Percentiles rank a stretch among this genome's conserved stretches.
These are phyloP conservation scores for Sporothrix pseudoabietina DNA, from an alignment of 2,329 filamentous ascomycete genomes.

Conservation along the genomic window DNA sequence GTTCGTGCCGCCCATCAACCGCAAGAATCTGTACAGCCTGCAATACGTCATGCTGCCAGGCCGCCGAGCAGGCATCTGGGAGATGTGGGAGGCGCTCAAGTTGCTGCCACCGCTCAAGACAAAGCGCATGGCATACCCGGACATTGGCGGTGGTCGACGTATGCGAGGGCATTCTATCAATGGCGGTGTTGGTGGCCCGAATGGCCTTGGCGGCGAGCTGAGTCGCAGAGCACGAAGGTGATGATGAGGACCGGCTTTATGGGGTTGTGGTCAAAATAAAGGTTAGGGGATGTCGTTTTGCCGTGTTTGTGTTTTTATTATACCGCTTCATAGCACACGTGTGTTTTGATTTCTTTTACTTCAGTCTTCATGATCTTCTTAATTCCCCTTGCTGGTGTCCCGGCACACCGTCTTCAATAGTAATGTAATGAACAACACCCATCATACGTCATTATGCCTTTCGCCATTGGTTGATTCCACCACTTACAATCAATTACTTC, in stretches of 20 bases:
- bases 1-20: constrained; percentile 92
- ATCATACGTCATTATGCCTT: neutral
- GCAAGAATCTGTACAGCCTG: constrained; percentile 90
- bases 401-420: neutral
- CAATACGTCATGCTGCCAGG: constrained; percentile 98
- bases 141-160: constrained; percentile 34
- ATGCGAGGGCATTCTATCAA: constrained; percentile 19
- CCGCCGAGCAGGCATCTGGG: constrained; percentile 73
- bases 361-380: neutral
- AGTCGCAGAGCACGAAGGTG: constrained; percentile 12
- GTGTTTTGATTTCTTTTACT: neutral
- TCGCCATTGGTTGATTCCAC: neutral
- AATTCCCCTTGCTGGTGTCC: neutral
- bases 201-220: neutral
- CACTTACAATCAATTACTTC: too few species aligned
- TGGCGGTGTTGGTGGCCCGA: constrained; percentile 5
- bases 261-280: neutral
- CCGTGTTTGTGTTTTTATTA: neutral
- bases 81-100: constrained; percentile 79
- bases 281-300: too few species aligned
- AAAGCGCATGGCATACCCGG: constrained; percentile 45
- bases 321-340: neutral
- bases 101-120: constrained; percentile 50
- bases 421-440: constrained; percentile 4
- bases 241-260: neutral